phyloP scores from a whole-genome alignment of 2,329 filamentous ascomycete species.

The Xylaria sp. region DNA sequence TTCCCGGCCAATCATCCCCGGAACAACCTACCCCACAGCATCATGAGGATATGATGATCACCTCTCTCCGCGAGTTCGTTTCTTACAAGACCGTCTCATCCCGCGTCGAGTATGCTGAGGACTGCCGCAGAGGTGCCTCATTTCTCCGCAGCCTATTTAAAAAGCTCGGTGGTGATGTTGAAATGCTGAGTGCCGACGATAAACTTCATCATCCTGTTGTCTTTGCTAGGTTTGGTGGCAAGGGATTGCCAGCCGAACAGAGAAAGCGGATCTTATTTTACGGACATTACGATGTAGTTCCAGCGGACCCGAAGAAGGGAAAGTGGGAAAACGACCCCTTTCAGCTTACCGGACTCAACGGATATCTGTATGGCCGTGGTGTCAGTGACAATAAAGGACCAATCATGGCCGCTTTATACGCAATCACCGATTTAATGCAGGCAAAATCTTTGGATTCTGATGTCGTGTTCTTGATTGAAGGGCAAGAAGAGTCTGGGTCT shows the following conservation, averaged over 20 bases:
- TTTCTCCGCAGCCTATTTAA: constrained; percentile 92
- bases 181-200: constrained; percentile 86
- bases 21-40: constrained; percentile 52
- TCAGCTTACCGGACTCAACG: constrained; percentile 86
- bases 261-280: constrained; percentile 95
- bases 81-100: constrained; percentile 93
- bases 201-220: constrained; percentile 87
- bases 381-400: constrained; percentile 98
- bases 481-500: constrained; percentile 95
- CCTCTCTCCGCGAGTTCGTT: constrained; percentile 84
- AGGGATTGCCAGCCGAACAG: constrained; percentile 69
- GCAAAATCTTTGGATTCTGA: constrained; percentile 87
- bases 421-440: constrained; percentile 87
- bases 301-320: constrained; percentile 82
- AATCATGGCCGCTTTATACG: constrained; percentile 92
- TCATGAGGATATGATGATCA: constrained; percentile 69
- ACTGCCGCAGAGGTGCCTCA: constrained; percentile 91
- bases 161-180: constrained; percentile 87
- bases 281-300: constrained; percentile 96
- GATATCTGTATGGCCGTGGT: constrained; percentile 94
- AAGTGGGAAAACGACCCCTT: constrained; percentile 94
- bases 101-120: constrained; percentile 84
- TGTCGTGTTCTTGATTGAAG: constrained; percentile 93
- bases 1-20: constrained; percentile 60
- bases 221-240: constrained; percentile 86